Conservation (phyloP, 495 filamentous ascomycete species). For the Penicillium paxilli region DNA sequence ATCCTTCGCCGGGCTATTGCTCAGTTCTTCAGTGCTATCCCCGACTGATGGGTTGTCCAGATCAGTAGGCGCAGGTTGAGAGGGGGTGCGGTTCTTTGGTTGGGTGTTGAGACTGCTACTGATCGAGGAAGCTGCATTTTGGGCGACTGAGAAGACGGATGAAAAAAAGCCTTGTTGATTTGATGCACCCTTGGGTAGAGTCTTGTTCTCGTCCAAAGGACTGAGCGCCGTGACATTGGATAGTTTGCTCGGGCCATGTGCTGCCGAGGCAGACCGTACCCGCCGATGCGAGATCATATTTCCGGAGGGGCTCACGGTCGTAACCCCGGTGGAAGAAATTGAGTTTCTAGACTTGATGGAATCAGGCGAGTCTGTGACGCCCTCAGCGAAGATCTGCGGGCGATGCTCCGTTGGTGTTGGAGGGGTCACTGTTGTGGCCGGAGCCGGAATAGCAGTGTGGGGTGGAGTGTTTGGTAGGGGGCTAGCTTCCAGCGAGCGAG, state of each 20-base stretch:
- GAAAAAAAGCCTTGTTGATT: slow-evolving; percentile 80
- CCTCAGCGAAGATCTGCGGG: slow-evolving; percentile 23
- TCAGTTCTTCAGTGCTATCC: slow-evolving; percentile 26
- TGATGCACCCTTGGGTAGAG: slow-evolving; percentile 33
- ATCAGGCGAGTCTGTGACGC: slow-evolving; percentile 37
- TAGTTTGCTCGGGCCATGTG: slow-evolving; percentile 81
- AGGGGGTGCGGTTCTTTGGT: slow-evolving; percentile 35
- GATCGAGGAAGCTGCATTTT: slow-evolving; percentile 87
- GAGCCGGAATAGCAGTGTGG: slow-evolving; percentile 40
- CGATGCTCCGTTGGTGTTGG: slow-evolving; percentile 48
- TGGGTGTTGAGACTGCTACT: slow-evolving; percentile 75
- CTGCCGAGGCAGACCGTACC: slow-evolving; percentile 63
- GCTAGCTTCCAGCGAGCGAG: slow-evolving; percentile 23
- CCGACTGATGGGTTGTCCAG: slow-evolving; percentile 21
- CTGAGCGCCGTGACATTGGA: slow-evolving; percentile 76
- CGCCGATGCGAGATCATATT: slow-evolving; percentile 78
- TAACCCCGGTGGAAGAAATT: slow-evolving; percentile 28
- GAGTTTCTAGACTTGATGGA: slow-evolving; percentile 31
- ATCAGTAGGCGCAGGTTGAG: slow-evolving; percentile 24
- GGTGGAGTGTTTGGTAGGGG: slow-evolving; percentile 45
- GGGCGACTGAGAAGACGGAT: slow-evolving; percentile 86
- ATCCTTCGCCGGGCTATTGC: slow-evolving; percentile 11
- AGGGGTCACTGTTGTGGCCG: slow-evolving; percentile 55
- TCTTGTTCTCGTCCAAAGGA: slow-evolving; percentile 64
- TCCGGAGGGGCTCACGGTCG: slow-evolving; percentile 54